Evolutionary conservation across 805 yeast genomes (phyloP).

Genomic region (Jamesozyma spencerorum): DNA sequence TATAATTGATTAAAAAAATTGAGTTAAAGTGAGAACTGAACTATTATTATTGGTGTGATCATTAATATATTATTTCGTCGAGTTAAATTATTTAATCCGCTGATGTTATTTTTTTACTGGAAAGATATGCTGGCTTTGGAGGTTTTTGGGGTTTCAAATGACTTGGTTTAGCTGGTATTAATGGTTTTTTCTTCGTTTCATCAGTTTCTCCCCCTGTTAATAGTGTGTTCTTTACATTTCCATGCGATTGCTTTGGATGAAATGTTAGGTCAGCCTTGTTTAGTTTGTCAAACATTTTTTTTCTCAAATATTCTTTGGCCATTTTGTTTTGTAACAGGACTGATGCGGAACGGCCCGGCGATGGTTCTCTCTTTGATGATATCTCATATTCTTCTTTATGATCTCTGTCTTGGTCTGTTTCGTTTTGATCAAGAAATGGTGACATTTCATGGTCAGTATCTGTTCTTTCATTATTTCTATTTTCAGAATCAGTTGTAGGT

Average conservation of each 20-base stretch:
- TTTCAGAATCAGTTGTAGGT: no score
- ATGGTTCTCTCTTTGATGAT: neutral
- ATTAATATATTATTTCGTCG: no score
- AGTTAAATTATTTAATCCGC: no score
- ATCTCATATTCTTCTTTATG: neutral
- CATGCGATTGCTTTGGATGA: conserved; percentile 28
- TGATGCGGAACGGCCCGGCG: neutral
- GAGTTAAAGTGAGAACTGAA: no score
- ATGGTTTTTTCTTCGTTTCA: conserved; percentile 18
- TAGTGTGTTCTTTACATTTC: neutral
- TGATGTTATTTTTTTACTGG: conserved; percentile 17
- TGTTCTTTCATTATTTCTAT: neutral
- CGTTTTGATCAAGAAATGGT: neutral
- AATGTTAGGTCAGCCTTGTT: conserved; percentile 18
- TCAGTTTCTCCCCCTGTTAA: neutral
- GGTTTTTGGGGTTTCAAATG: conserved; percentile 24
- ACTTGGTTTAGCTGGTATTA: conserved; percentile 53
- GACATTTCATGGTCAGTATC: neutral
- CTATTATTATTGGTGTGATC: no score
- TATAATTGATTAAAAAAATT: no score
- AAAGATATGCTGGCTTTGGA: conserved; percentile 44
- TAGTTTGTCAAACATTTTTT: conserved; percentile 38
- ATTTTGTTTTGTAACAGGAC: neutral
- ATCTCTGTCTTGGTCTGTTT: neutral
- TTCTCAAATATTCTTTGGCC: conserved; percentile 4